phyloP scores from a whole-genome alignment of 2,329 filamentous ascomycete genomes.

The Xylariaceae sp. region DNA sequence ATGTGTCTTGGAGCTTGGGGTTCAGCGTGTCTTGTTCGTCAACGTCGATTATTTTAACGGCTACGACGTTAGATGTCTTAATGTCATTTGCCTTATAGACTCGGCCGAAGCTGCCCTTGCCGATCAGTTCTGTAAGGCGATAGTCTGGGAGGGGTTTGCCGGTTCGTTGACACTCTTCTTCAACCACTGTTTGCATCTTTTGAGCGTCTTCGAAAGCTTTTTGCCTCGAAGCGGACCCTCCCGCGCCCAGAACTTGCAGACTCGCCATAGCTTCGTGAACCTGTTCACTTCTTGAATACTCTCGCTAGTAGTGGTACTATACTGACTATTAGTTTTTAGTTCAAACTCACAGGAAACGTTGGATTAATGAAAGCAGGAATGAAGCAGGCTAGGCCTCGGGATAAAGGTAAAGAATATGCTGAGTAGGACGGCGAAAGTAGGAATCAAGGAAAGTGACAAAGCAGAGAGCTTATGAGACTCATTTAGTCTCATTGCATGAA shows the following conservation, averaged over 20 bases:
- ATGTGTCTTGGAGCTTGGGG: conserved; percentile 69
- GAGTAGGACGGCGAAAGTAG: too few relatives aligned
- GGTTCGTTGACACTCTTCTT: conserved; percentile 64
- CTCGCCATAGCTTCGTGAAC: conserved; percentile 33
- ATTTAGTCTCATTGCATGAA: neutral
- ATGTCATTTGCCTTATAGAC: conserved; percentile 69
- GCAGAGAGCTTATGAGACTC: neutral
- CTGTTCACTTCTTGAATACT: conserved; percentile 10
- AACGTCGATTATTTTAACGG: conserved; percentile 84
- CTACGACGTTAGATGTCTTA: conserved; percentile 62
- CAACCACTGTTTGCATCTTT: conserved; percentile 70
- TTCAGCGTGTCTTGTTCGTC: conserved; percentile 75
- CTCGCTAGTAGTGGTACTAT: conserved; percentile 8
- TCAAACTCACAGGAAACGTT: too few relatives aligned
- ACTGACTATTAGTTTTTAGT: conserved; percentile 7
- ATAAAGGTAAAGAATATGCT: neutral
- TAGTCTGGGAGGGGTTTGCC: conserved; percentile 69
- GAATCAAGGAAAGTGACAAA: neutral
- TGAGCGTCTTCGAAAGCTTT: conserved; percentile 72
- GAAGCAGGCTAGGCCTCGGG: neutral
- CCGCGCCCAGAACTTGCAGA: conserved; percentile 35
- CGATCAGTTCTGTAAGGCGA: conserved; percentile 73
- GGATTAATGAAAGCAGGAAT: neutral
- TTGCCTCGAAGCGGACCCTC: conserved; percentile 41
- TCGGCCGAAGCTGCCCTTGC: conserved; percentile 75